A percentile compares a stretch with the other conserved stretches of the same genome.
These are phyloP conservation scores for Phytopythium montanum DNA, from an alignment of 352 stramenopile species.

Conservation along the genomic window DNA sequence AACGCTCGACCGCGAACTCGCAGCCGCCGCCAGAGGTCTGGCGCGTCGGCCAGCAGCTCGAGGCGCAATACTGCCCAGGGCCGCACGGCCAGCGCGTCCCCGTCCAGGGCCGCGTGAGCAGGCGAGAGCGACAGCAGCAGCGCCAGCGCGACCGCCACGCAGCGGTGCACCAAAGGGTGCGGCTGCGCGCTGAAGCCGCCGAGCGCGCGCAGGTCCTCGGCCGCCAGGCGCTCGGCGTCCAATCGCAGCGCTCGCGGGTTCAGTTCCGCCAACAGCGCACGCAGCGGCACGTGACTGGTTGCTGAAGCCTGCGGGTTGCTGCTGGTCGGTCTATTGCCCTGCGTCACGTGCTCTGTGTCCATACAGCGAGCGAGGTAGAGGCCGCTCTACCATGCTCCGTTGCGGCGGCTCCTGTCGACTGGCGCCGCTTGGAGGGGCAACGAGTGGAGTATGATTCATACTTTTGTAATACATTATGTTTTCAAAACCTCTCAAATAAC, in stretches of 20 bases:
- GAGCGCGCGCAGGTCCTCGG: slow-evolving; percentile 40
- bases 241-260: slow-evolving; percentile 14
- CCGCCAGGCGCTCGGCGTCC: slow-evolving; percentile 25
- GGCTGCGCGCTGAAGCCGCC: slow-evolving; percentile 36
- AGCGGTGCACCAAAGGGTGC: slow-evolving; percentile 33
- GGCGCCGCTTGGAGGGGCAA: neutral
- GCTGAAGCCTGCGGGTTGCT: neutral
- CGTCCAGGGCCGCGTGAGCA: slow-evolving; percentile 9
- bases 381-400: neutral
- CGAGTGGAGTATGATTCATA: too few relatives aligned
- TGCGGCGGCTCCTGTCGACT: too few relatives aligned
- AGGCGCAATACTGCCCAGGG: slow-evolving; percentile 55
- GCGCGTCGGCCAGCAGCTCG: slow-evolving; percentile 32
- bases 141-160: slow-evolving; percentile 32
- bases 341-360: neutral
- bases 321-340: neutral
- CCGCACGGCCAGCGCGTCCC: slow-evolving; percentile 12
- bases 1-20: slow-evolving; percentile 35
- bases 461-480: too few relatives aligned
- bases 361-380: neutral
- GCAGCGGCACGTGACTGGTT: neutral
- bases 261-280: slow-evolving; percentile 3
- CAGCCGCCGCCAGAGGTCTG: slow-evolving; percentile 32
- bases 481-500: too few relatives aligned
- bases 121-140: slow-evolving; percentile 38